Evolutionary conservation across 805 yeast species (phyloP).

Genomic region (Pichia deserticola): DNA sequence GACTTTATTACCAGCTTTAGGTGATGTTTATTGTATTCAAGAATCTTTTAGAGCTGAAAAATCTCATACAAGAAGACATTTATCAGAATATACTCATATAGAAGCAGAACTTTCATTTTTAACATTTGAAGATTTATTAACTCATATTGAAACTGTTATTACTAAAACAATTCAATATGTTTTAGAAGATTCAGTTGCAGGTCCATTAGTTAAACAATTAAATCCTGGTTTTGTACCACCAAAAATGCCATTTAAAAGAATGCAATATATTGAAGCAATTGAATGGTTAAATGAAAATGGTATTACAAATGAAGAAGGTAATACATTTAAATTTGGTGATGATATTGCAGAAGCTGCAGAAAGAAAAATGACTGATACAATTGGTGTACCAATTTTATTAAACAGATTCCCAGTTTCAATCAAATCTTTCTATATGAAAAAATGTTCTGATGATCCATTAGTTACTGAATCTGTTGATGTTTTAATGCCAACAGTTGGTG

Average conservation of each 20-base stretch:
- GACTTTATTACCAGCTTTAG: conserved; percentile 91
- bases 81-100: conserved; percentile 93
- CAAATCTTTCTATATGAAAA: conserved; percentile 97
- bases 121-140: conserved; percentile 75
- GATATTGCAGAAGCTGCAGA: conserved; percentile 99
- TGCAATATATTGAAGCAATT: conserved; percentile 85
- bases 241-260: conserved; percentile 76
- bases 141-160: conserved; percentile 77
- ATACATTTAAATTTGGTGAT: conserved; percentile 91
- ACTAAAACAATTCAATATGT: conserved; percentile 65
- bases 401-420: conserved; percentile 94
- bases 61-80: conserved; percentile 97
- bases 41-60: conserved; percentile 99
- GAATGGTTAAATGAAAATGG: conserved; percentile 96
- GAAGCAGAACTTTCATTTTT: conserved; percentile 92
- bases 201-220: conserved; percentile 81
- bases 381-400: conserved; percentile 87
- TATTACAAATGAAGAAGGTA: conserved; percentile 90
- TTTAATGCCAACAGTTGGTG: conserved; percentile 98
- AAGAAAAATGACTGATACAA: conserved; percentile 94
- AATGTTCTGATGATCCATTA: conserved; percentile 79
- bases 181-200: conserved; percentile 85
- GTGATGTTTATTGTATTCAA: conserved; percentile 95
- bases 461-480: conserved; percentile 98
- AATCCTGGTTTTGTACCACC: conserved; percentile 91